Percentiles rank a stretch among this genome's conserved stretches.
These are phyloP conservation scores for Yamadazyma friedrichii DNA, from an alignment of 1,139 yeast species.

Conservation along the genomic window DNA sequence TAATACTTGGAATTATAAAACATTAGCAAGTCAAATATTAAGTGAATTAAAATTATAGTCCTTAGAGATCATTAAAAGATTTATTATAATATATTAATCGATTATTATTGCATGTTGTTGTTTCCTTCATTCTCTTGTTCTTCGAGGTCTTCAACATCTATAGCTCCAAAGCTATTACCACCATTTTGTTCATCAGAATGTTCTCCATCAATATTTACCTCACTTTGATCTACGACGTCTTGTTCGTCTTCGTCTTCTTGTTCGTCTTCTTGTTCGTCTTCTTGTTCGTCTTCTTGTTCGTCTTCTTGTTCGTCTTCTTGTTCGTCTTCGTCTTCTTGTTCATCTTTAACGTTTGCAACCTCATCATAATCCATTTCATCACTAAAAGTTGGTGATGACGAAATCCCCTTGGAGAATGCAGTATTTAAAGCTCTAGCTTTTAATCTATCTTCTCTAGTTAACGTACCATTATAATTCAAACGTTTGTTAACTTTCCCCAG, in stretches of 20 bases:
- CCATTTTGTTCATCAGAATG: no score
- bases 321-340: background rate
- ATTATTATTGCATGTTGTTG: background rate
- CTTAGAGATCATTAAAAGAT: background rate
- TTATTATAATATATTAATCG: background rate
- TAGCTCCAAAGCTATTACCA: no score
- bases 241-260: no score
- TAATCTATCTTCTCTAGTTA: constrained; percentile 44
- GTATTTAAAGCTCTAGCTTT: constrained; percentile 27
- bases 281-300: background rate
- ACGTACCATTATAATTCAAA: constrained; percentile 22
- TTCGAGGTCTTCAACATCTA: no score
- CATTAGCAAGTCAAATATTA: constrained; percentile 85
- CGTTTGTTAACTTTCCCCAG: constrained; percentile 26
- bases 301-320: background rate
- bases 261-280: background rate
- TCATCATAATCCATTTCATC: no score
- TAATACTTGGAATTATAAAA: constrained; percentile 93
- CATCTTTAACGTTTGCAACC: background rate
- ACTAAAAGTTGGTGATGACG: background rate
- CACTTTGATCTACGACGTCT: no score
- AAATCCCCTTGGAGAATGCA: constrained; percentile 1
- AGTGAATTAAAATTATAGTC: constrained; percentile 65
- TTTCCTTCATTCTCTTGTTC: background rate
- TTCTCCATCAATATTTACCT: no score